Base-by-base conservation (phyloP, 129 eudicot species). In the Flaveria bidentis region DNA sequence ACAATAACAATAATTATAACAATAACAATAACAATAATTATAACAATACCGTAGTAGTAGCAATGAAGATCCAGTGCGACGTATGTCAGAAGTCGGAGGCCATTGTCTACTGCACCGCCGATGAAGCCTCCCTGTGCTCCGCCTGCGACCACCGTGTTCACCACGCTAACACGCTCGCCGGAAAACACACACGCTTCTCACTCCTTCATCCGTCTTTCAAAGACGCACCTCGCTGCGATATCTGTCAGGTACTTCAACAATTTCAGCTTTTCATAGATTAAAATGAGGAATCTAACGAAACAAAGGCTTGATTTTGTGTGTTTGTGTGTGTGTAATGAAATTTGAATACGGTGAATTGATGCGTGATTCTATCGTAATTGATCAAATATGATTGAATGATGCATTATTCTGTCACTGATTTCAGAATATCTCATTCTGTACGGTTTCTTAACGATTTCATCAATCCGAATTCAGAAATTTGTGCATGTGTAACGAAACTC, bases 1-100 rank as follows among this genome's bases (percentile, higher is more conserved):
- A 0, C 2, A 8, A 7, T 44, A 44, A 0, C 2, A 44, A 44
- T 8, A 44, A 7, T 2, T 0, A 44, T 44, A 44, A 7, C 11
- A 0, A 6, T 44, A 44, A 8, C 13, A 1, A 44, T 44, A 69
- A 28, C 11, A 0, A 6, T 44, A 44, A 8, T 3, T 0, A 44
- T 44, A 69, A 28, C 75, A 0, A 36, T 58, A 77, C 28, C 25
- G 45, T 70, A 76, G 17, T 28, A 45, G 17, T 61, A 70, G 50
- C 55, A 60, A 92, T 93, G 98, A 93, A 93, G 95, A 88, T 93
- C 69, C 96, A 88, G 28, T 93, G 98, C 73, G 96, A 93, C 51
- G 88, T 90, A 14, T 93, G 96, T 77, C 83, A 87, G 67, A 82
- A 80, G 70, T 75, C 87, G 52, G 88, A 85, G 50, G 98, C 98